Conservation (phyloP, 208 protist genomes). For the Zelonia costaricensis region DNA sequence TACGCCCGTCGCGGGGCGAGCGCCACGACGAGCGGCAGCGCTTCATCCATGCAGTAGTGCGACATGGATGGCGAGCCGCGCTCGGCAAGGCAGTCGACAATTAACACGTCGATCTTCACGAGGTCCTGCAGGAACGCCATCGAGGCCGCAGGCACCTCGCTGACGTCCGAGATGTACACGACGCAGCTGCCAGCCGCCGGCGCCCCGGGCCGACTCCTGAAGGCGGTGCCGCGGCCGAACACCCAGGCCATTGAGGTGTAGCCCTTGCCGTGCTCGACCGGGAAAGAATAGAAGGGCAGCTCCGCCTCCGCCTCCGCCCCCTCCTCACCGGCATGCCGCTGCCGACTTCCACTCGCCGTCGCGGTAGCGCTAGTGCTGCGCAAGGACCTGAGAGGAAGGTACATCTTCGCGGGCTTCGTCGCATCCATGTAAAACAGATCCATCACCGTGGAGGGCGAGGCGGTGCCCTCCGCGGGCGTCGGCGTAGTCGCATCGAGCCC, state of each 20-base stretch:
- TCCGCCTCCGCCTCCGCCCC: conserved; percentile 1
- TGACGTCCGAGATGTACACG: conserved; percentile 88
- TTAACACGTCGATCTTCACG: conserved; percentile 82
- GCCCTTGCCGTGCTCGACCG: conserved; percentile 70
- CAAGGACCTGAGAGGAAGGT: conserved; percentile 32
- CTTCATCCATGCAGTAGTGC: conserved; percentile 82
- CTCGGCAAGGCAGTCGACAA: conserved; percentile 71
- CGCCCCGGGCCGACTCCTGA: conserved; percentile 37
- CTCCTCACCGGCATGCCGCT: background rate
- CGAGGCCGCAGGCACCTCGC: conserved; percentile 36
- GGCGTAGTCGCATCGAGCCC: conserved; percentile 10
- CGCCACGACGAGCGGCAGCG: conserved; percentile 44
- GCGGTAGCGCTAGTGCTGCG: background rate
- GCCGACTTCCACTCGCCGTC: background rate
- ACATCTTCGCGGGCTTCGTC: conserved; percentile 40
- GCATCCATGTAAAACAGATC: conserved; percentile 52
- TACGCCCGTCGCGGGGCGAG: conserved; percentile 55
- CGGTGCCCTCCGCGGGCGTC: conserved; percentile 8
- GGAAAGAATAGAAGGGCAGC: conserved; percentile 68
- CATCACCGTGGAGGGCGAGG: conserved; percentile 23
- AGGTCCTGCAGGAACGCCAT: conserved; percentile 74
- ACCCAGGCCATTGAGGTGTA: conserved; percentile 87
- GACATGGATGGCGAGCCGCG: conserved; percentile 42
- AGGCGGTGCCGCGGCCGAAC: conserved; percentile 70
- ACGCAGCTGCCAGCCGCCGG: conserved; percentile 43